Conservation (phyloP, 257 asterid species). For the Salvia hispanica region DNA sequence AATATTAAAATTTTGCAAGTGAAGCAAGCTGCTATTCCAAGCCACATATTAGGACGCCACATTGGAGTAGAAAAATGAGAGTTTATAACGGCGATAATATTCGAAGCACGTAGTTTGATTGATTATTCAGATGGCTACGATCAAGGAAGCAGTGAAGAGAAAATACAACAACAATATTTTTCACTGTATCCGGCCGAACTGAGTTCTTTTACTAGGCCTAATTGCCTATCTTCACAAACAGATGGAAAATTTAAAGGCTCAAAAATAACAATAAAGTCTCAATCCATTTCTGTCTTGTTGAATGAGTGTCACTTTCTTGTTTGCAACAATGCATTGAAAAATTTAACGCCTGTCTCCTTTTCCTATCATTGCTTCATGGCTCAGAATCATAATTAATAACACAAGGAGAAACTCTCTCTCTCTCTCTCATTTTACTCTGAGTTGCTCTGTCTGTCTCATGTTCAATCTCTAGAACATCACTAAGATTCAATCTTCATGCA, state of each 20-base stretch:
- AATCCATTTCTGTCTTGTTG: conserved; percentile 21
- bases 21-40: too few species aligned
- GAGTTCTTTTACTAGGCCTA: not conserved
- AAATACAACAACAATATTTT: too few species aligned
- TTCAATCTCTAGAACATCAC: not conserved
- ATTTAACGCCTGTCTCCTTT: conserved; percentile 35
- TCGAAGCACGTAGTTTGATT: too few species aligned
- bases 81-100: too few species aligned
- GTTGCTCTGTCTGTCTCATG: conserved; percentile 43
- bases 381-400: conserved; percentile 42
- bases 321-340: conserved; percentile 25
- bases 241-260: conserved; percentile 26
- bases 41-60: rapidly evolving
- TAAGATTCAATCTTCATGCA: not conserved
- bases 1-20: too few species aligned
- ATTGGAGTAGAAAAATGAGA: too few species aligned
- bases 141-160: rapidly evolving
- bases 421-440: conserved; percentile 33
- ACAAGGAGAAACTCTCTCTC: conserved; percentile 32
- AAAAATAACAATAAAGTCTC: conserved; percentile 23
- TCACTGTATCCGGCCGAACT: too few species aligned
- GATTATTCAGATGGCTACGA: too few species aligned
- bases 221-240: conserved; percentile 21
- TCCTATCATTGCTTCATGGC: conserved; percentile 39
- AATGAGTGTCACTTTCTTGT: conserved; percentile 33